phyloP scores from a whole-genome alignment of 371 early-diverging fungal species.

The Mucor sp. region DNA sequence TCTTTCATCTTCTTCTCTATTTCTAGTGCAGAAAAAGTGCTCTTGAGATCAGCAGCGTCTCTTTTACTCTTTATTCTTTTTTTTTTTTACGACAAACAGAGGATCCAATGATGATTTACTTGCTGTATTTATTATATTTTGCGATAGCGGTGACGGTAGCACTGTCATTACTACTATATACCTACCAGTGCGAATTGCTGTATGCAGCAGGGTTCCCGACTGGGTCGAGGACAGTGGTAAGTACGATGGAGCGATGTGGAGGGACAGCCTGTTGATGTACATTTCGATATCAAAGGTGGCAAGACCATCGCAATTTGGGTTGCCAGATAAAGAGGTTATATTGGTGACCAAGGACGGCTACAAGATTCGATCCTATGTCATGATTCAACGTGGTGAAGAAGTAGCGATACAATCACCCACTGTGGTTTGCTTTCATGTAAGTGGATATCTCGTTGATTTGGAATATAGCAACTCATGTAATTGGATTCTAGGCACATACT shows the following conservation, averaged over 20 bases:
- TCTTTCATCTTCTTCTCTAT: conserved; percentile 4
- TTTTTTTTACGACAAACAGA: conserved; percentile 2
- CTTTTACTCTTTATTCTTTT: conserved; percentile 1
- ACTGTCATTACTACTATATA: conserved; percentile 33
- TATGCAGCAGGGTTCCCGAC: conserved; percentile 50
- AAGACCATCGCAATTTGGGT: conserved; percentile 71
- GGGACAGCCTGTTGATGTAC: neutral
- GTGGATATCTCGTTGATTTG: conserved; percentile 3
- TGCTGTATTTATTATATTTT: conserved; percentile 29
- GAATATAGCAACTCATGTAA: neutral
- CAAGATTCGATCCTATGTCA: conserved; percentile 75
- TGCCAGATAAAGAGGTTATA: conserved; percentile 76
- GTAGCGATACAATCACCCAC: conserved; percentile 68
- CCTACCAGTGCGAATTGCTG: conserved; percentile 47
- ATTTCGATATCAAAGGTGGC: conserved; percentile 55
- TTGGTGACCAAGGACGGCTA: conserved; percentile 81
- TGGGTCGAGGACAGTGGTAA: conserved; percentile 46
- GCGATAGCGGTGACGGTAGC: conserved; percentile 29
- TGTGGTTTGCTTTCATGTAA: conserved; percentile 83
- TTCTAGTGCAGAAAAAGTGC: conserved; percentile 4
- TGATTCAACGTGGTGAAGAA: conserved; percentile 59
- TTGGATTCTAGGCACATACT: conserved; percentile 77
- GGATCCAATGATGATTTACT: conserved; percentile 21
- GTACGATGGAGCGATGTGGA: neutral
- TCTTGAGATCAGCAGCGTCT: conserved; percentile 2